phyloP scores from a whole-genome alignment of 441 rosid species.

The Erodium moschatum region DNA sequence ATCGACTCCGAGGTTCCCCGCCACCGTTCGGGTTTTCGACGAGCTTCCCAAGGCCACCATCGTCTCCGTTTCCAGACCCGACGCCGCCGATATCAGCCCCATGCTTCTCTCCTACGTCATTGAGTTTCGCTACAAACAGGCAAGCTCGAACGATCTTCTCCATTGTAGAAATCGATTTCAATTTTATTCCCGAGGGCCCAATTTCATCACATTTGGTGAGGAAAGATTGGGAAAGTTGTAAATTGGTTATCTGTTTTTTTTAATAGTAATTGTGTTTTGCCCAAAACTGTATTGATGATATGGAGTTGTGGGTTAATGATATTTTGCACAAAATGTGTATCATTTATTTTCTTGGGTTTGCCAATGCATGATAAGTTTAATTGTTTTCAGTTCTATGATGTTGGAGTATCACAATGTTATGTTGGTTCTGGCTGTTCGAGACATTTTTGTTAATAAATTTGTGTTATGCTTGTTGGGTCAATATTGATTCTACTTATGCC shows the following conservation, averaged over 20 bases:
- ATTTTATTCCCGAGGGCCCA: no score
- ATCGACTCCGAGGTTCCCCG: slow-evolving; percentile 35
- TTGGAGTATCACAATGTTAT: neutral
- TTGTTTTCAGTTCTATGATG: neutral
- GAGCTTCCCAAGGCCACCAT: slow-evolving; percentile 75
- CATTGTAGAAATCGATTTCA: no score
- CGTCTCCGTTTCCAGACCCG: slow-evolving; percentile 80
- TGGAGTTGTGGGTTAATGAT: no score
- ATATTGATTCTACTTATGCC: neutral
- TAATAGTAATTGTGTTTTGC: no score
- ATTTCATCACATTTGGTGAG: no score
- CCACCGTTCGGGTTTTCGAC: slow-evolving; percentile 68
- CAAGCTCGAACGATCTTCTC: neutral
- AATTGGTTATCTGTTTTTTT: no score
- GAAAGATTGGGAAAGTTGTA: no score
- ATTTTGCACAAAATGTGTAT: neutral
- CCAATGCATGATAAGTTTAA: neutral
- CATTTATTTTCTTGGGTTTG: neutral
- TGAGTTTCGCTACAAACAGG: slow-evolving; percentile 90
- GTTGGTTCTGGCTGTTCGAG: neutral
- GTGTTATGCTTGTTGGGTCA: neutral
- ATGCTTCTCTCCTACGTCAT: slow-evolving; percentile 74
- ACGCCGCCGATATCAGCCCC: slow-evolving; percentile 82
- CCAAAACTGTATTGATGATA: no score
- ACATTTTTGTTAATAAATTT: neutral